Evolutionary conservation across 2,329 filamentous ascomycete species (phyloP), one percentile per base, ranked within the genome.

Genomic region (Alternaria sp.): DNA sequence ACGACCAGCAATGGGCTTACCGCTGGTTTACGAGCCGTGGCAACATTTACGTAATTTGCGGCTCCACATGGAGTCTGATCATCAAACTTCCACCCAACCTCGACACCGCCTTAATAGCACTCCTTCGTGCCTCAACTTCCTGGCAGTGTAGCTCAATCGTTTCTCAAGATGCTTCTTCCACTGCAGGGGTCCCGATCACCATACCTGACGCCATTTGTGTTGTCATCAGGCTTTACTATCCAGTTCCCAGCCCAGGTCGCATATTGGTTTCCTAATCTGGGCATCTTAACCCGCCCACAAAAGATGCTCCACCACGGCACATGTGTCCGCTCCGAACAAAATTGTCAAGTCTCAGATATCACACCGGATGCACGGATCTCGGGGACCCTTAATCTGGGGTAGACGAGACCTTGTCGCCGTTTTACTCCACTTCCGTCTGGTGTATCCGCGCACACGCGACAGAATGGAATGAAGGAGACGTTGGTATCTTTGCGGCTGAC

Each of bases 391-490:
- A 39, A 34, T 43, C 51, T 53, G 51, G 55, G 51, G 51, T 62
- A 60, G 36, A 42, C 14, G 38, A 44, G 57, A 47, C 52, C 34
- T 47, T 60, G 54, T 48, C 57, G 60, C 60, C 56, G 51, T 41
- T 63, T 54, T 57, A 63, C 48, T 63, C 61, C 61, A 51, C 61
- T 57, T 63, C 57, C 42, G 61, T 63, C 36, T 57, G 42, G 32
- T 61, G 57, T 51, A 61, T 63, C 61, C 61, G 57, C 48, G 53
- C 52, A 18, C 28, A 36, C 42, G 7, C 28, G 26, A 47, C 28
- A 53, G 39, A 14, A 18, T 34, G 41, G 5, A 22, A 43, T 53
- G 28, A 24, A 43, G 39, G 41, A 32, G 30, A 42, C 47, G 34
- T 41, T 22, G 20, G 20, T 24, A 36, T 47, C 16, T 34, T 41